Evolutionary conservation across 2,329 filamentous ascomycete genomes (phyloP).

Genomic region (Colletotrichum eremochloae): DNA sequence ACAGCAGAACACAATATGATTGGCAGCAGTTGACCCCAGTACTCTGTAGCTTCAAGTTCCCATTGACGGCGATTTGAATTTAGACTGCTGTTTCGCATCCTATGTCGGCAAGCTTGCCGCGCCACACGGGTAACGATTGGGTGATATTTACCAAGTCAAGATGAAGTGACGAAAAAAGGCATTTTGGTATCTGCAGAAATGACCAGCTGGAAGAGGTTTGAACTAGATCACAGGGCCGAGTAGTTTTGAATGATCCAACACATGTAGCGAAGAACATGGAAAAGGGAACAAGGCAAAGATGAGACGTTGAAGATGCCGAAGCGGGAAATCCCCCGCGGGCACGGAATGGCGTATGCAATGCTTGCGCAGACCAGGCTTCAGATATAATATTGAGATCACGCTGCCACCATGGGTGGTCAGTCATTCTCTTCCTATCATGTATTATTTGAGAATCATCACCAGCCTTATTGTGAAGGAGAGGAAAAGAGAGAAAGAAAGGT

Average conservation of each 20-base stretch:
- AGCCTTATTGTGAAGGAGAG: slow-evolving; percentile 60
- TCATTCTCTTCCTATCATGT: slow-evolving; percentile 80
- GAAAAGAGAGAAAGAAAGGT: slow-evolving; percentile 46
- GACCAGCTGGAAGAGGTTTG: neutral
- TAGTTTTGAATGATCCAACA: neutral
- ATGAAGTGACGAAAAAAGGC: neutral
- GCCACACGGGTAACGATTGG: neutral
- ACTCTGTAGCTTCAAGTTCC: neutral
- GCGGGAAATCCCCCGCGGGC: slow-evolving; percentile 19
- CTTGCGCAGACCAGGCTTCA: slow-evolving; percentile 62
- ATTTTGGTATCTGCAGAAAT: neutral
- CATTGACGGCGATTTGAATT: neutral
- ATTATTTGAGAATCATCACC: slow-evolving; percentile 70
- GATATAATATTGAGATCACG: slow-evolving; percentile 74
- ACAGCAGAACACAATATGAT: neutral
- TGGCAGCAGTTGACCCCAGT: neutral
- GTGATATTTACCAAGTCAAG: neutral
- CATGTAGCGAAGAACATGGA: slow-evolving; percentile 1
- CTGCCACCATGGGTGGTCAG: slow-evolving; percentile 62
- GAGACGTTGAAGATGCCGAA: slow-evolving; percentile 28
- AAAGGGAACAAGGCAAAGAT: slow-evolving; percentile 34
- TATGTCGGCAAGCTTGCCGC: neutral
- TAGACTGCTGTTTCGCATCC: neutral
- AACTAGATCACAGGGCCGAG: neutral
- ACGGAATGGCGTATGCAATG: slow-evolving; percentile 17